Evolutionary conservation across 2,329 filamentous ascomycete genomes (phyloP).

Genomic region (Talaromyces sp.): DNA sequence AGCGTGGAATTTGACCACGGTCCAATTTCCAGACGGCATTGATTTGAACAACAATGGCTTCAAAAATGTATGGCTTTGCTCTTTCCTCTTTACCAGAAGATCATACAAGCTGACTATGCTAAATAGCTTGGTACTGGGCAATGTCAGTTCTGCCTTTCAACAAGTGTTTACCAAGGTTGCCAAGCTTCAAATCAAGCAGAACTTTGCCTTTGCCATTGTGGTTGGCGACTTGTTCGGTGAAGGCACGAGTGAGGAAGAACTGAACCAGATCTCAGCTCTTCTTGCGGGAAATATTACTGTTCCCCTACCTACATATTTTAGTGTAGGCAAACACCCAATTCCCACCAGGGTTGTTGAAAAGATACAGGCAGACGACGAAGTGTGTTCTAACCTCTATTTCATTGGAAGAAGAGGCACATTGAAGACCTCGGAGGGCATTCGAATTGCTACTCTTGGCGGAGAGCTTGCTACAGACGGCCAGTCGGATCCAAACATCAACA

Average conservation of each 20-base stretch:
- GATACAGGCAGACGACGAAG: constrained; percentile 66
- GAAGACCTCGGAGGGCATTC: constrained; percentile 84
- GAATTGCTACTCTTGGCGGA: constrained; percentile 83
- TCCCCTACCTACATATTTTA: constrained; percentile 86
- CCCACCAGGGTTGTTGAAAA: constrained; percentile 68
- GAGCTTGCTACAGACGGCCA: constrained; percentile 54
- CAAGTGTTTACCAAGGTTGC: constrained; percentile 75
- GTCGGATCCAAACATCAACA: constrained; percentile 45
- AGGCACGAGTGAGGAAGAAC: constrained; percentile 45
- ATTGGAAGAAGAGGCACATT: constrained; percentile 81
- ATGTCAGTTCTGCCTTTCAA: constrained; percentile 73
- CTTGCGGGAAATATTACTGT: constrained; percentile 69
- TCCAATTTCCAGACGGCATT: neutral
- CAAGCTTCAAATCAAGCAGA: constrained; percentile 78
- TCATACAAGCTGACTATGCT: constrained; percentile 11
- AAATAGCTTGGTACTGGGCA: constrained; percentile 67
- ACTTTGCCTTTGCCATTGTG: constrained; percentile 79
- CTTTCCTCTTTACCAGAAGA: neutral
- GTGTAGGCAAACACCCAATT: constrained; percentile 68
- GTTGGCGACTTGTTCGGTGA: constrained; percentile 76
- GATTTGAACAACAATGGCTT: constrained; percentile 46
- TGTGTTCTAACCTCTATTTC: constrained; percentile 88
- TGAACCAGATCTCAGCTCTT: constrained; percentile 62
- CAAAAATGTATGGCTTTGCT: constrained; percentile 53
- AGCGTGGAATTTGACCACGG: too few species aligned